Base-by-base conservation (phyloP, 1,284 basidiomycete species). In the Apiotrichum sp. region DNA sequence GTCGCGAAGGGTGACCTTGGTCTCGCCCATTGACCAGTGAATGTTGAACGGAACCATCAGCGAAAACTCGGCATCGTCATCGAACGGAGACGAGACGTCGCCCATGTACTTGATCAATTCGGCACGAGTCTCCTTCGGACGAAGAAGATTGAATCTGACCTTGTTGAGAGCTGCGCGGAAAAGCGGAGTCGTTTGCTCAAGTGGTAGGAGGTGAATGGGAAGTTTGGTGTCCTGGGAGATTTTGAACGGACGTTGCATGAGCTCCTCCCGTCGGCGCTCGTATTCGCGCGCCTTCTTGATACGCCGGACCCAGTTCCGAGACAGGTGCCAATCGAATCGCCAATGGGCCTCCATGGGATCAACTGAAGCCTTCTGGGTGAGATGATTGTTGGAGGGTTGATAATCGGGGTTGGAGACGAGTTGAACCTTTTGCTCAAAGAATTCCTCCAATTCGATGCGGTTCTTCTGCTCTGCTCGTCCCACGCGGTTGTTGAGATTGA, bases 41-140 rank as follows among this genome's bases (percentile, higher is more conserved):
- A 98, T 74, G 66, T 93, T 86, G 65, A 97, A 75, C 1, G 95
- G 93, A 4, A 97, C 75, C 57, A 97, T 80, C 34, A 97, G 79
- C 11, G 89, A 86, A 71, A 87, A 97, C 61, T 83, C 68, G 0
- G 86, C 86, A 49, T 84, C 80, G 58, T 84, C 69, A 43, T 93
- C 76, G 74, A 90, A 95, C 1, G 71, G 68, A 1, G 64, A 51
- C 4, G 68, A 74, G 4, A 69, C 65, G 4, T 68, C 63, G 33
- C 70, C 65, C 75, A 77, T 77, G 60, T 86, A 81, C 9, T 84
- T 66, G 14, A 93, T 77, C 35, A 73, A 58, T 43, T 70, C 64
- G 2, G 80, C 71, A 16, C 79, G 75, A 6, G 72, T 59, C 52
- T 72, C 53, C 2, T 73, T 62, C 1, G 91, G 88, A 11, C 79